Conservation (phyloP, 2,329 filamentous ascomycete genomes). For the Penicillium sp. region DNA sequence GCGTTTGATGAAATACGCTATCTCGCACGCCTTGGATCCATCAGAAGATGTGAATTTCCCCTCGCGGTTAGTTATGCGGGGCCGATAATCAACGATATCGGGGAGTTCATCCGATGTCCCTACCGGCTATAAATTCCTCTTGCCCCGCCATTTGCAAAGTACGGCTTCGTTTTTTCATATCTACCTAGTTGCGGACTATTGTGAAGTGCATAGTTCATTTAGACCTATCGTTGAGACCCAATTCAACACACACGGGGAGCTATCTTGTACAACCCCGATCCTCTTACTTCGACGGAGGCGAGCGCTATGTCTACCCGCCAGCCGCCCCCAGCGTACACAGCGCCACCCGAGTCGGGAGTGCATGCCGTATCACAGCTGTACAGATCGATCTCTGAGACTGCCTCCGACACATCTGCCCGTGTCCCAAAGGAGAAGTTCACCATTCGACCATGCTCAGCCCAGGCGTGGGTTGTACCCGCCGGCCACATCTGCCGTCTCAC, state of each 20-base stretch:
- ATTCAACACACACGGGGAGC: neutral
- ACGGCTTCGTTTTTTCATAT: too few relatives aligned
- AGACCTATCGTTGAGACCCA: neutral
- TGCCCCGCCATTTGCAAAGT: neutral
- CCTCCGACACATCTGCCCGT: constrained; percentile 31
- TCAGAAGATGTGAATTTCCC: constrained; percentile 3
- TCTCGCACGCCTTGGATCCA: neutral
- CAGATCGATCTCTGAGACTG: constrained; percentile 39
- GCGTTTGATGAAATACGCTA: neutral
- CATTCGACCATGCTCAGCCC: constrained; percentile 72
- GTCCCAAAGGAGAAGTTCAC: constrained; percentile 53
- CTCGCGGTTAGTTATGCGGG: neutral
- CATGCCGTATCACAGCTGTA: constrained; percentile 41
- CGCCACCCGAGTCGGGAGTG: constrained; percentile 37
- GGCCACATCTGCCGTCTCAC: constrained; percentile 72
- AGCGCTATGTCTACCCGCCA: constrained; percentile 32
- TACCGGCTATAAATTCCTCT: neutral
- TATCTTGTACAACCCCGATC: neutral
- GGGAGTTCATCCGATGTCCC: neutral
- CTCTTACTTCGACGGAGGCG: neutral
- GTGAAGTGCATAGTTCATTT: too few relatives aligned
- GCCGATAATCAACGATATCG: neutral
- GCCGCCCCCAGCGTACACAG: constrained; percentile 43
- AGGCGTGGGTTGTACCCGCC: constrained; percentile 70
- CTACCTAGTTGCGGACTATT: too few relatives aligned